Base-by-base conservation (phyloP, 2,329 filamentous ascomycete genomes). In the Colletotrichum chrysophilum region DNA sequence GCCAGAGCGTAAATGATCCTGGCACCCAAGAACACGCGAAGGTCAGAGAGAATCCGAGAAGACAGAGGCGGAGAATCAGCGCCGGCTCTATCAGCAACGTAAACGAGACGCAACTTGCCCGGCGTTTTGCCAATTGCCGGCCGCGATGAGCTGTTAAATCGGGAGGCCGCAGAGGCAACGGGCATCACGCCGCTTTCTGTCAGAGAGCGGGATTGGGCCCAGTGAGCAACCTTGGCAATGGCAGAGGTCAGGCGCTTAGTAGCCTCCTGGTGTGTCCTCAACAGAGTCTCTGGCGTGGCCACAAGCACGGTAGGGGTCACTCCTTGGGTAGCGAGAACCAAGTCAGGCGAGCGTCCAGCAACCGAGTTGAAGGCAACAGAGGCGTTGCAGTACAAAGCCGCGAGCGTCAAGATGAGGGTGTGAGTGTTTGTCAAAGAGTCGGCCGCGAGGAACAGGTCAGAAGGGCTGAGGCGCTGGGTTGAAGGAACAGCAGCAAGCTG, bases 331-430 rank as follows among this genome's bases (percentile, higher is more conserved):
- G 95, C 95, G 26, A 96, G 85, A 21, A 89, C 87, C 48, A 98
- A 89, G 81, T 97, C 92, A 14, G 94, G 89, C 13, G 91, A 91
- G 43, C 91, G 89, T 8, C 94, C 94, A 18, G 96, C 94, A 30
- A 98, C 96, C 0, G 96, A 97, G 85, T 95, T 98, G 80, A 99
- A 90, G 30, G 96, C 95, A 24, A 99, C 86, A 0, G 95, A 97
- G 21, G 95, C 90, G 82, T 98, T 97, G 26, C 92, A 94, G 85
- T 93, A 98, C 10, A 99, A 90, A 0, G 96, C 96, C 2, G 94
- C 92, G 73, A 99, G 89, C 1, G 95, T 95, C 75, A 97, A 88
- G 70, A 93, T 91, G 30, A 98, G 90, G 3, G 95, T 92, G 85
- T 97, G 96, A 0, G 93, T 93, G 69, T 94, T 91, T 9, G 94